Evolutionary conservation across 768 basidiomycete species (phyloP).

Genomic region (Paxillus ammoniavirescens): DNA sequence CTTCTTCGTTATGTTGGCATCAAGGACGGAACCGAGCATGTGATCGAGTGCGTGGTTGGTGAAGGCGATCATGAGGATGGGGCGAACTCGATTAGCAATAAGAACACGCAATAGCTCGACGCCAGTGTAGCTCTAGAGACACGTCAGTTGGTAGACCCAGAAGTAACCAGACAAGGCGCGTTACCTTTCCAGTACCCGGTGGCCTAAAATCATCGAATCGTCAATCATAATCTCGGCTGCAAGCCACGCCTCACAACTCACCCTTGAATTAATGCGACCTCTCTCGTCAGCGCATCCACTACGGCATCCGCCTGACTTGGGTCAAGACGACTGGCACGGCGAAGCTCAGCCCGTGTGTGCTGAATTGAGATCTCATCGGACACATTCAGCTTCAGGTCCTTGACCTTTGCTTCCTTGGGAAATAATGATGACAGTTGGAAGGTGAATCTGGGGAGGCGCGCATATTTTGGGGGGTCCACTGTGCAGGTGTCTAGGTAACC

Average conservation of each 20-base stretch:
- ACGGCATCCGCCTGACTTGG: conserved; percentile 71
- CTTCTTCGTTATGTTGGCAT: conserved; percentile 58
- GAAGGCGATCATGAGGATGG: conserved; percentile 60
- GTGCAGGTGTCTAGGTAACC: conserved; percentile 32
- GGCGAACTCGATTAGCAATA: conserved; percentile 48
- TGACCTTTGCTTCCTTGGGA: conserved; percentile 35
- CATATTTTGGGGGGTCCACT: conserved; percentile 55
- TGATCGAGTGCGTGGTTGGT: conserved; percentile 84
- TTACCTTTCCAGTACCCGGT: conserved; percentile 77
- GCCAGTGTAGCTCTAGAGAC: conserved; percentile 58
- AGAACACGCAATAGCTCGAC: conserved; percentile 68
- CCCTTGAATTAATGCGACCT: conserved; percentile 74
- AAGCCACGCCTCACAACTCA: conserved; percentile 24
- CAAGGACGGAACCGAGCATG: conserved; percentile 62
- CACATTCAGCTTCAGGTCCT: conserved; percentile 40
- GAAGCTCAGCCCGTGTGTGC: conserved; percentile 46
- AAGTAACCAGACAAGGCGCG: neutral
- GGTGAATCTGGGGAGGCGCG: conserved; percentile 50
- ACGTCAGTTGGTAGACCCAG: neutral
- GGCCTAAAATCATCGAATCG: conserved; percentile 41
- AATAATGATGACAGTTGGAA: conserved; percentile 60
- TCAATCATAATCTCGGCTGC: neutral
- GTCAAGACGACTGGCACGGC: conserved; percentile 54
- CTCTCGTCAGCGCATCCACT: conserved; percentile 55
- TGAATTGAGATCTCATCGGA: conserved; percentile 43